Base-by-base conservation (phyloP, 805 yeast species). In the Sugiyamaella mastotermitis region DNA sequence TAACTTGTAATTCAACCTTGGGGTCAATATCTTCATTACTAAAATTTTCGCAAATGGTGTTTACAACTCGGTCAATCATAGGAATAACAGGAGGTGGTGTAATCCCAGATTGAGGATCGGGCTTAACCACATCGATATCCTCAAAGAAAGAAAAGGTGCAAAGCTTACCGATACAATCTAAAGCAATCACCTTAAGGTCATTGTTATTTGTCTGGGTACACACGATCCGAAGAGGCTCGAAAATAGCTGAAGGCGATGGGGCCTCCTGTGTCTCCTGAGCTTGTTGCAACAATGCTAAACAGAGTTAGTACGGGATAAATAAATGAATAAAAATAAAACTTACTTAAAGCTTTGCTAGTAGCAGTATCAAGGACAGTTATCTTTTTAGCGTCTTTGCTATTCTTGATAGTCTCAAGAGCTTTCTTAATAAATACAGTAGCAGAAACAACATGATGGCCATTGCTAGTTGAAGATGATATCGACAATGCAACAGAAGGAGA, bases 1-100 rank as follows among this genome's bases (percentile, higher is more conserved):
- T 82, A 9, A 92, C 90, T 62, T 94, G 98, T 40, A 92, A 64
- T 64, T 94, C 98, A 23, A 94, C 76, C 41, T 73, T 78, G 17
- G 83, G 83, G 56, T 88, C 94, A 0, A 97, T 86, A 1, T 87
- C 86, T 59, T 92, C 98, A 28, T 94, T 94, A 45, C 81, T 84
- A 58, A 85, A 90, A 48, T 94, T 83, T 18, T 80, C 77, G 17
- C 92, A 76, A 16, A 88, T 83, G 11, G 87, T 83, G 47, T 81
- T 82, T 29, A 90, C 83, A 0, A 94, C 86, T 17, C 83, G 82
- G 56, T 84, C 92, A 21, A 92, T 78, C 43, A 85, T 55, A 16
- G 71, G 70, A 14, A 76, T 69, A 33, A 72, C 72, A 19, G 73
- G 73, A 6, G 73, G 74, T 1, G 72, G 76, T 0, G 74, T 68